A percentile compares a stretch with the other conserved stretches of the same genome.
phyloP scores from a whole-genome alignment of 768 basidiomycete genomes.

The Pulveroboletus sp. region DNA sequence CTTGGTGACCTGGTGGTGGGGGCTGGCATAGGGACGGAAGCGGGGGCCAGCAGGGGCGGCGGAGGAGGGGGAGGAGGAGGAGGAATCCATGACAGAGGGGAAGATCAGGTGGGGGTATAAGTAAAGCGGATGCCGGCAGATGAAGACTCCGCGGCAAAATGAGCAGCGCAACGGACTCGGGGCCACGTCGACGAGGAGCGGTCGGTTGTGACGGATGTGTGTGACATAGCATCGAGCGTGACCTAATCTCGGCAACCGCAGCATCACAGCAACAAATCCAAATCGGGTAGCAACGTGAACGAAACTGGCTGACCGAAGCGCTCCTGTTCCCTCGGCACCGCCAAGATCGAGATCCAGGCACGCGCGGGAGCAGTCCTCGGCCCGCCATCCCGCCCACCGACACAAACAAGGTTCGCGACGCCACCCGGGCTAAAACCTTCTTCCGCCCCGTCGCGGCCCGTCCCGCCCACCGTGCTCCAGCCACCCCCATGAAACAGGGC shows the following conservation, averaged over 20 bases:
- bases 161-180: constrained; percentile 27
- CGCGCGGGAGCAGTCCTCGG: constrained; percentile 22
- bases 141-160: constrained; percentile 30
- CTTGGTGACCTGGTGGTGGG: constrained; percentile 77
- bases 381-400: constrained; percentile 16
- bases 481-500: constrained; percentile 13
- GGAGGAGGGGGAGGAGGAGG: constrained; percentile 35
- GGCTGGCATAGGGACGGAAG: constrained; percentile 67
- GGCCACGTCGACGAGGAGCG: constrained; percentile 36
- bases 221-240: constrained; percentile 28
- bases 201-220: constrained; percentile 23
- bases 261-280: constrained; percentile 30
- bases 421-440: constrained; percentile 19
- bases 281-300: constrained; percentile 34
- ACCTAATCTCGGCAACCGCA: constrained; percentile 32
- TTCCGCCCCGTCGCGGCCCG: constrained; percentile 7
- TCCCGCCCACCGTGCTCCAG: background rate
- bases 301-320: constrained; percentile 26
- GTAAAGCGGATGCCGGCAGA: constrained; percentile 18
- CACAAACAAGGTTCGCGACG: constrained; percentile 10
- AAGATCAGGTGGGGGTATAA: constrained; percentile 21
- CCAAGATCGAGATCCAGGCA: constrained; percentile 40
- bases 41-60: constrained; percentile 30
- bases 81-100: constrained; percentile 35
- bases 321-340: constrained; percentile 38